Base-by-base conservation (phyloP, 352 stramenopile species). In the Pythium volutum region DNA sequence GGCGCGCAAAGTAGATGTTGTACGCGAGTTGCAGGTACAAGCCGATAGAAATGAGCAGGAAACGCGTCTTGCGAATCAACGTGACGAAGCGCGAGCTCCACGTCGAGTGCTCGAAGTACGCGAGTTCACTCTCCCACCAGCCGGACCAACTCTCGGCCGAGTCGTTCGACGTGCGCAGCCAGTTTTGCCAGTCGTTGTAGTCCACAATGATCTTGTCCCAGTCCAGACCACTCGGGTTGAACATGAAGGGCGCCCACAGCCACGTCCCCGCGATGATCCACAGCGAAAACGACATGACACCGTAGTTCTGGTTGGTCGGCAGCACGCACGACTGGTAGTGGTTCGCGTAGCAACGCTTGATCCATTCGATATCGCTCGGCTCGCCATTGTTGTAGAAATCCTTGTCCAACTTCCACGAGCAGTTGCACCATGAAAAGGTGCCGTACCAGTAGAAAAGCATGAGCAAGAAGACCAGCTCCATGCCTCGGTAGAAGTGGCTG, bases 221-320 rank as follows among this genome's bases (percentile, higher is more conserved):
- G 62, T 99, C 96, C 57, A 99, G 89, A 31, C 95, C 98, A 36
- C 98, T 95, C 23, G 97, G 97, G 70, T 99, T 99, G 72, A 99
- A 95, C 69, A 95, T 84, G 74, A 95, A 93, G 36, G 86, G 86
- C 7, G 79, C 81, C 84, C 84, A 93, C 71, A 93, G 81, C 84
- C 84, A 95, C 22, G 84, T 93, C 20, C 75, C 81, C 75, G 91
- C 94, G 53, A 98, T 98, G 38, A 99, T 89, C 69, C 83, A 93
- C 46, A 99, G 71, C 27, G 95, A 99, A 84, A 98, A 99, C 39
- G 96, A 98, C 72, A 98, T 93, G 41, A 98, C 96, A 64, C 96
- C 91, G 74, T 99, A 99, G 73, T 99, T 98, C 67, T 96, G 90
- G 59, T 98, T 96, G n/a, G 88, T 95, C 8, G 93, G 96, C 62